Base-by-base conservation (phyloP, 2,329 filamentous ascomycete genomes). In the Trichoderma koningii region DNA sequence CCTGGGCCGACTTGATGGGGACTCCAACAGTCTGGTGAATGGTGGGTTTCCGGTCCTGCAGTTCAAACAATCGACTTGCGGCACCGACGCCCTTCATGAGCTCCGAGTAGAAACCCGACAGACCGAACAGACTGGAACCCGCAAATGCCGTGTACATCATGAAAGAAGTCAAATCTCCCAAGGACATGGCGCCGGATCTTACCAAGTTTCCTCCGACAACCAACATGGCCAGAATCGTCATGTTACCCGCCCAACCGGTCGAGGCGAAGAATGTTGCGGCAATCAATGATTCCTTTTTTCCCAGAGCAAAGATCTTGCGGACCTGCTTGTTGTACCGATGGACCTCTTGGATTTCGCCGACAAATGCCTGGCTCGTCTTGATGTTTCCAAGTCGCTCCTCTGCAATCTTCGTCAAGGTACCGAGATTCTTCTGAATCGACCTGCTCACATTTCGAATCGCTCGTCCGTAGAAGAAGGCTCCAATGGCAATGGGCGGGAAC, bases 1-100 rank as follows among this genome's bases (percentile, higher is more conserved):
- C 95, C 68, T 93, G 89, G 0, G 94, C 94, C 26, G 92, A 96
- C 63, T 81, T 84, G 34, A 99, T 93, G 66, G 87, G 89, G 34
- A 83, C 75, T 68, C 95, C 95, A 60, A 89, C 87, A 0, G 96
- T 99, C 21, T 93, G 87, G n/a, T 89, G 89, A 67, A 98, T 96
- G 2, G 88, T 89, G 0, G 93, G 91, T 66, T 91, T 82, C 68
- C 95, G 89, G 76, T 99, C 95, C 75, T 98, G 93, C 6, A 99
- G 85, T 74, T 99, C 95, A 73, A 99, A 99, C 1, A 99, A 83
- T 66, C 95, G 90, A 73, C 90, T 96, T n/a, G 95, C 95, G 48
- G 95, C 95, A 72, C 96, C 95, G 4, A 97, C 94, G 48, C 96
- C 96, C 77, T 99, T 99, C 95, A 99, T 99, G 67, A 99, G 83